These are phyloP conservation scores for Radiomyces spectabilis DNA, from an alignment of 192 early-diverging fungal species.

Conservation along the genomic window DNA sequence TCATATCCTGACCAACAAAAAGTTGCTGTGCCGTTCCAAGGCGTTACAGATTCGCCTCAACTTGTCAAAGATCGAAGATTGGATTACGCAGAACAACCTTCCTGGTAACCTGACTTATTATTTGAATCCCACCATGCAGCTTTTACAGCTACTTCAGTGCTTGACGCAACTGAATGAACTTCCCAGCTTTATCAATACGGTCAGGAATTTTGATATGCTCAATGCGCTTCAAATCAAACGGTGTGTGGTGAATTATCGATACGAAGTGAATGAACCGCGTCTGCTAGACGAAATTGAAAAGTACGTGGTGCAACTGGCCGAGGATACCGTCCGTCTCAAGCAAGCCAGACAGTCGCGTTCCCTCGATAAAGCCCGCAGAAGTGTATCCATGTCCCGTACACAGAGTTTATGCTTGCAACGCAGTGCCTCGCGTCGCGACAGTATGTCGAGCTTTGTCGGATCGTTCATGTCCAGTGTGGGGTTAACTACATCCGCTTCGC, in stretches of 20 bases:
- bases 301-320: constrained; percentile 67
- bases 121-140: constrained; percentile 66
- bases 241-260: constrained; percentile 73
- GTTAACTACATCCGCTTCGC: no score
- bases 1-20: constrained; percentile 69
- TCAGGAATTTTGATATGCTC: constrained; percentile 52
- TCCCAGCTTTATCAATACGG: constrained; percentile 65
- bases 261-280: constrained; percentile 78
- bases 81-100: constrained; percentile 63
- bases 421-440: constrained; percentile 16
- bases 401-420: constrained; percentile 1
- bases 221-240: constrained; percentile 69
- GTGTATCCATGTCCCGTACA: background rate
- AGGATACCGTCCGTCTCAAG: constrained; percentile 42
- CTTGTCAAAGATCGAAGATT: constrained; percentile 71
- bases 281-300: constrained; percentile 65
- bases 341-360: no score
- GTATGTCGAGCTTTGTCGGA: constrained; percentile 25
- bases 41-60: constrained; percentile 86
- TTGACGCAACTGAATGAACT: constrained; percentile 65
- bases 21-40: constrained; percentile 65
- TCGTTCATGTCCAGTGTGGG: constrained; percentile 9
- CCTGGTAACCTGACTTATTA: constrained; percentile 31
- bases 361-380: constrained; percentile 5
- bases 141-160: constrained; percentile 77